Conservation (phyloP, 2,329 filamentous ascomycete species). For the Zymoseptoria pseudotritici region DNA sequence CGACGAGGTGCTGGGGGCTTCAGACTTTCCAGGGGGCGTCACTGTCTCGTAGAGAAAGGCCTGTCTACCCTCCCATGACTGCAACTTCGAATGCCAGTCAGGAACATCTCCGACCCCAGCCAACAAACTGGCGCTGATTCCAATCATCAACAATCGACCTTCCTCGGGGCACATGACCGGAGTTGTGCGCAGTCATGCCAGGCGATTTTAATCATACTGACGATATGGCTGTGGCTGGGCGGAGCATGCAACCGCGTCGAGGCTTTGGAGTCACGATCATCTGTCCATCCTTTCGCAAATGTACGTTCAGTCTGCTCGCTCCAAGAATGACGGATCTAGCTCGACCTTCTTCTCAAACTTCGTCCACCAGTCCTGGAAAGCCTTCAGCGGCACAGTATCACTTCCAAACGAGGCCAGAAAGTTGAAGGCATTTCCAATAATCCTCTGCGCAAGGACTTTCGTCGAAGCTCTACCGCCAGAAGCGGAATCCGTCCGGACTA, state of each 20-base stretch:
- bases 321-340: slow-evolving; percentile 80
- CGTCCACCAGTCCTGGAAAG: slow-evolving; percentile 95
- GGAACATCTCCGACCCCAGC: too few relatives aligned
- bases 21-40: not conserved
- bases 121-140: too few relatives aligned
- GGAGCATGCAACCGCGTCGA: not conserved
- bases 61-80: too few relatives aligned
- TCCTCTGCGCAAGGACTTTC: slow-evolving; percentile 76
- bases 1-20: not conserved
- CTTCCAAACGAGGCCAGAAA: slow-evolving; percentile 83
- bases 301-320: slow-evolving; percentile 49
- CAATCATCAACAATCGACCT: too few relatives aligned
- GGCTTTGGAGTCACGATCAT: not conserved
- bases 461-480: slow-evolving; percentile 48
- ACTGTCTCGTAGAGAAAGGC: not conserved
- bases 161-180: too few relatives aligned
- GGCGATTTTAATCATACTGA: not conserved
- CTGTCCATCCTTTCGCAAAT: not conserved
- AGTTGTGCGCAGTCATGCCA: too few relatives aligned
- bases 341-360: slow-evolving; percentile 89
- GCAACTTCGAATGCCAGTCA: too few relatives aligned
- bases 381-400: slow-evolving; percentile 87
- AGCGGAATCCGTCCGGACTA: slow-evolving; percentile 27
- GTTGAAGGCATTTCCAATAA: slow-evolving; percentile 96
- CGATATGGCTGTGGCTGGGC: not conserved